These are phyloP conservation scores for Bolboschoenoplectus hybrid DNA, from an alignment of 202 grass and related monocot genomes.

Conservation along the genomic window DNA sequence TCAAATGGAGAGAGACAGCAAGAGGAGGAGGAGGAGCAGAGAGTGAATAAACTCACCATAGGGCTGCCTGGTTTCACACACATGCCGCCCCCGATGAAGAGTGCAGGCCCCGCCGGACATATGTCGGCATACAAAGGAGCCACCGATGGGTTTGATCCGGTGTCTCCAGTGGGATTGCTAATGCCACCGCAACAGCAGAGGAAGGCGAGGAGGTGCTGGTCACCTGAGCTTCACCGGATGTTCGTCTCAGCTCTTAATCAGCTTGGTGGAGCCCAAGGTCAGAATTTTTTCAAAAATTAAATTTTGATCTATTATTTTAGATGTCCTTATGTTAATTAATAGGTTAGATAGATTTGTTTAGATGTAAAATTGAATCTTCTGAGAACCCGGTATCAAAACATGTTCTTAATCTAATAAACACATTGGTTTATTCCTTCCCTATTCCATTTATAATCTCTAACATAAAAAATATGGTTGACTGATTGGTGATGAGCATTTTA, in stretches of 20 bases:
- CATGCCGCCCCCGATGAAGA: constrained; percentile 24
- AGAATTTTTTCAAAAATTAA: constrained; percentile 1
- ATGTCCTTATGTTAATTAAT: constrained; percentile 18
- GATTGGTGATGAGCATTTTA: neutral
- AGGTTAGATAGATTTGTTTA: constrained; percentile 2
- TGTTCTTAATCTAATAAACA: constrained; percentile 34
- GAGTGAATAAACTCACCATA: constrained; percentile 34
- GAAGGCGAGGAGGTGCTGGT: constrained; percentile 96
- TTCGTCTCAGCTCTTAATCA: constrained; percentile 71
- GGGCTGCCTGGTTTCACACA: constrained; percentile 31
- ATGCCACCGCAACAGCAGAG: constrained; percentile 53
- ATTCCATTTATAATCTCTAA: neutral
- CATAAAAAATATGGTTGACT: constrained; percentile 25
- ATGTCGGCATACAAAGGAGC: constrained; percentile 18
- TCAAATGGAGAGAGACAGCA: constrained; percentile 38
- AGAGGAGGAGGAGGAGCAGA: constrained; percentile 35
- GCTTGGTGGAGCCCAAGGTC: constrained; percentile 88
- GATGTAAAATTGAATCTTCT: constrained; percentile 35
- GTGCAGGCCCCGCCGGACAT: constrained; percentile 23
- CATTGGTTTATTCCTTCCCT: neutral
- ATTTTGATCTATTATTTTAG: neutral
- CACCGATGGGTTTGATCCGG: neutral
- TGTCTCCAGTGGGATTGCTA: constrained; percentile 44
- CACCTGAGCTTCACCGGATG: constrained; percentile 74
- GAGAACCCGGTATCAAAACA: constrained; percentile 28